Base-by-base conservation (phyloP, 179 eudicot genomes). In the Beta macrorhiza region DNA sequence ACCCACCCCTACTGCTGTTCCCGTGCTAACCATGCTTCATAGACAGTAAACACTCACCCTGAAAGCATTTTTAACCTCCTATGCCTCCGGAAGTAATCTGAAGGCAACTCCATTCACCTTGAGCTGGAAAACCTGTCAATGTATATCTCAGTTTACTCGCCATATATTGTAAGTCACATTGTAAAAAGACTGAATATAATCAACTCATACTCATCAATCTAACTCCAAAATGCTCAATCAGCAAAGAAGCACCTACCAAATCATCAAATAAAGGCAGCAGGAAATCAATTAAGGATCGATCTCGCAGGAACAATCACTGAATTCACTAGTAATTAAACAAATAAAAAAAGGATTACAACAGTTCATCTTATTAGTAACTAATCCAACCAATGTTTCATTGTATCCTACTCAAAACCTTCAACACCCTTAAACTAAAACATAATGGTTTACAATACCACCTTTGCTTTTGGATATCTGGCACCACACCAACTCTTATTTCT, bases 81-180 rank as follows among this genome's bases (percentile, higher is more conserved):
- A 79, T 56, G 87, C 72, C 84, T 94, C 95, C 2, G 98, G 98
- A 78, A 94, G 85, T 84, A 94, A 86, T 87, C 97, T 90, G 80
- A 94, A 94, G 42, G 97, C 90, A 82, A 92, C 97, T 42, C 95
- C 98, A 80, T 89, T 89, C 77, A 91, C 83, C 84, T 89, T 89
- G 70, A 92, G 89, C 86, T 94, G 89, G 63, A 90, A 84, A 84
- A 94, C 87, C 98, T 94, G 91, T 82, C 88, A 74, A 56, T 61
- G 17, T 15, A 82, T 70, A 81, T 56, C n/a, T 62, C 68, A 67
- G 51, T 55, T 84, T 59, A 76, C 42, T 71, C 47, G 57, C 47
- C 57, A 63, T 42, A 29, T 29, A 1, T 29, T 29, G 68, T 42
- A 32, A 2, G 62, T 67, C 45, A 70, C 44, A 58, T 42, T 25